phyloP scores from a whole-genome alignment of 805 yeast genomes.

The Wickerhamiella nectarea region DNA sequence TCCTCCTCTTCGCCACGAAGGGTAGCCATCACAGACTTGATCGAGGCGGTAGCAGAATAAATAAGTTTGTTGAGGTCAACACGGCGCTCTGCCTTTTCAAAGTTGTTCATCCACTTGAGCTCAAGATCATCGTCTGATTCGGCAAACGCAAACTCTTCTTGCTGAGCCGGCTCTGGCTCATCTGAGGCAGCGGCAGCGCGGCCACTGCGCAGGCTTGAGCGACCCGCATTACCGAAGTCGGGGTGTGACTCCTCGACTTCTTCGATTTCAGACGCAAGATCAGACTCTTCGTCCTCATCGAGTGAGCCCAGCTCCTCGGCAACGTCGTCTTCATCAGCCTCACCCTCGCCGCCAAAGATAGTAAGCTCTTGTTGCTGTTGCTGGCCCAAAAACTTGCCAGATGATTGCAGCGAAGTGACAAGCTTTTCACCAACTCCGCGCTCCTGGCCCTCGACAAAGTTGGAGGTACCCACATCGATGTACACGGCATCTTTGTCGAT shows the following conservation, averaged over 20 bases:
- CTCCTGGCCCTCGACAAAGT: conserved; percentile 50
- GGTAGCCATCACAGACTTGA: conserved; percentile 23
- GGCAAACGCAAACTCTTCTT: conserved; percentile 15
- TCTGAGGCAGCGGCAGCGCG: conserved; percentile 32
- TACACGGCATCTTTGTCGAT: conserved; percentile 97
- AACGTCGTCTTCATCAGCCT: conserved; percentile 33
- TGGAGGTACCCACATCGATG: conserved; percentile 54
- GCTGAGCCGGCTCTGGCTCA: conserved; percentile 18
- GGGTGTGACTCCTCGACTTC: conserved; percentile 24
- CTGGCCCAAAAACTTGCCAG: conserved; percentile 44
- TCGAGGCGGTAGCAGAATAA: conserved; percentile 27
- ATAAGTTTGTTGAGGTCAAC: conserved; percentile 76
- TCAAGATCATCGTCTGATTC: conserved; percentile 17
- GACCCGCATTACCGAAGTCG: conserved; percentile 37
- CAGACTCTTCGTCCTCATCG: conserved; percentile 19
- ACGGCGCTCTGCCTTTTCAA: conserved; percentile 25
- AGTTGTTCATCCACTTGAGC: conserved; percentile 22
- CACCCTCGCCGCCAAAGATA: conserved; percentile 54
- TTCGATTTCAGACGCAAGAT: conserved; percentile 17
- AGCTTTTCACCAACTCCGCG: conserved; percentile 76
- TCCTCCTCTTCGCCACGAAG: conserved; percentile 23
- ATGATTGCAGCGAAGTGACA: conserved; percentile 69
- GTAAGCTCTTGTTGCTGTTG: conserved; percentile 58
- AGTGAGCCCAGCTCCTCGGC: conserved; percentile 30
- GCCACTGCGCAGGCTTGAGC: conserved; percentile 50